Percentiles rank a stretch among this genome's conserved stretches.
Conservation (phyloP, 169 alveolate species). For the Eimeria brunetti region DNA sequence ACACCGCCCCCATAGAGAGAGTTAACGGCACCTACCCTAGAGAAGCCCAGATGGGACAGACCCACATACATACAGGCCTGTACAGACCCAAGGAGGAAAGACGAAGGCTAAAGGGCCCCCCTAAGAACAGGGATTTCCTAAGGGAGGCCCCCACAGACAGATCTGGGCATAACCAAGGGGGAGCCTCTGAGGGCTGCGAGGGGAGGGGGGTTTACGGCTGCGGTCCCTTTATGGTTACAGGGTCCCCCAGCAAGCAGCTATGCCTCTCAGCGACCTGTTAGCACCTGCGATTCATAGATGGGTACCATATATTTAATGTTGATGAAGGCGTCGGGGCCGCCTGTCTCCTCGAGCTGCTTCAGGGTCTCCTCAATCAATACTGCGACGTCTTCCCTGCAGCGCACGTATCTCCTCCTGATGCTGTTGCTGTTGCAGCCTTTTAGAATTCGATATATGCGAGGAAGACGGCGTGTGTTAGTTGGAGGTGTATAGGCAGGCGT, state of each 20-base stretch:
- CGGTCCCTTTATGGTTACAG: no score
- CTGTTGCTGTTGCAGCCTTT: not conserved
- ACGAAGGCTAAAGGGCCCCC: no score
- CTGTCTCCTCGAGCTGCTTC: conserved; percentile 93
- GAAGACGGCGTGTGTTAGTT: not conserved
- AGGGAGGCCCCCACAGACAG: no score
- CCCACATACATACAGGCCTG: no score
- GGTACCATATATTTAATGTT: conserved; percentile 97
- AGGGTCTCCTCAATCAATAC: conserved; percentile 95
- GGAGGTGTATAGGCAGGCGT: not conserved
- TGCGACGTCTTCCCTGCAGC: conserved; percentile 86
- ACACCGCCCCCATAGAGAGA: no score
- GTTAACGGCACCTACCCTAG: no score
- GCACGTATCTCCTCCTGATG: not conserved
- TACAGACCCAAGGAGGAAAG: no score
- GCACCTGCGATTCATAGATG: conserved; percentile 93
- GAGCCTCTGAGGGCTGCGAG: no score
- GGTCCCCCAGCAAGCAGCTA: not conserved
- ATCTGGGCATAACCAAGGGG: no score
- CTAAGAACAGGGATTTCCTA: no score
- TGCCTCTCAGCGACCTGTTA: conserved; percentile 24
- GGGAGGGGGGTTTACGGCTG: no score
- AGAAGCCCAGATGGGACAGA: no score
- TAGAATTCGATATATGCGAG: not conserved
- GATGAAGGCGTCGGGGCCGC: conserved; percentile 96